Base-by-base conservation (phyloP, 441 rosid genomes). In the Erodium chrysanthum region DNA sequence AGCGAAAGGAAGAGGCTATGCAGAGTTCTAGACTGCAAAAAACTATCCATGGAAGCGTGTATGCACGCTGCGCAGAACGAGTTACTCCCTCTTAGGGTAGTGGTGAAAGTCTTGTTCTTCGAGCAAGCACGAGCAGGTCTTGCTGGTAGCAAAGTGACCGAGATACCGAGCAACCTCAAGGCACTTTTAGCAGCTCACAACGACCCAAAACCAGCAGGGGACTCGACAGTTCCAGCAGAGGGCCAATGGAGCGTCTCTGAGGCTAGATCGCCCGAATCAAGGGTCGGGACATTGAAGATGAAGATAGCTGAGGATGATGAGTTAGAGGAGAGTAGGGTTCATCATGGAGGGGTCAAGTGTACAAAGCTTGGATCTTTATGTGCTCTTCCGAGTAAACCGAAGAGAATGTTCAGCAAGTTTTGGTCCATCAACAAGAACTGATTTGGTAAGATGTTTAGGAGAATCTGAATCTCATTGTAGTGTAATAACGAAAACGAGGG, bases 351-450 rank as follows among this genome's bases (percentile, higher is more conserved):
- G 56, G 69, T 80, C 31, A 85, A 83, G 52, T 73, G 73, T 68
- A 82, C 92, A 7, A 81, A 82, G 80, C 75, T 85, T 54, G 88
- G 85, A 75, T 87, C 89, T 31, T 84, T 93, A 27, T 85, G 97
- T 27, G 86, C 91, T 62, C 80, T 93, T 70, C 97, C 97, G 7
- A 66, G 81, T 0, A 72, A 86, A 10, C 97, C 97, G 10, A 93
- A 85, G 82, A 89, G 79, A 74, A 91, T 93, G 88, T 84, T 93
- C 70, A 85, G 89, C 65, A 93, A 89, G 91, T 76, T 93, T 27
- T 74, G 90, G 80, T 86, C 92, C 52, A 88, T 83, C 80, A 87
- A 82, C 78, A 90, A 85, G 82, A 85, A 67, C 68, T 3, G 3
- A 25, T 1, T 25, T 25, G 29, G 1, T 25, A n/a, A n/a, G n/a